phyloP scores from a whole-genome alignment of 805 yeast genomes.

The Maudiozyma serrabonitensis region DNA sequence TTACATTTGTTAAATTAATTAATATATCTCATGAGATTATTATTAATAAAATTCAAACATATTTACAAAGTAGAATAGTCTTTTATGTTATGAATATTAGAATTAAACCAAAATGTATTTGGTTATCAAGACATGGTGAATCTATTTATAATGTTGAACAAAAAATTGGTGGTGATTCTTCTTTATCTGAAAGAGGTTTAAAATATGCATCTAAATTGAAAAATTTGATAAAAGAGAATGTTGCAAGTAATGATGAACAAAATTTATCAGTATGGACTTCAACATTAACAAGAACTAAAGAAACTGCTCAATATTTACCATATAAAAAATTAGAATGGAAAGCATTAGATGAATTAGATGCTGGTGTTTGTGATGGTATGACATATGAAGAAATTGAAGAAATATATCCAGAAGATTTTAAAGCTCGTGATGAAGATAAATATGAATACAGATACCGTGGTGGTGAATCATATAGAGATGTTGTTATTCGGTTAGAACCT shows the following conservation, averaged over 20 bases:
- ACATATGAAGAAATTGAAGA: constrained; percentile 88
- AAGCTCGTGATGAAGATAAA: constrained; percentile 90
- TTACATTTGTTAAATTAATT: constrained; percentile 79
- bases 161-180: constrained; percentile 91
- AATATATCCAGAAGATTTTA: constrained; percentile 85
- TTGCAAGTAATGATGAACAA: constrained; percentile 49
- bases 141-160: constrained; percentile 86
- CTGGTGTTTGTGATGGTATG: constrained; percentile 95
- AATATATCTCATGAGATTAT: constrained; percentile 84
- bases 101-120: constrained; percentile 82
- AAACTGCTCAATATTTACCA: constrained; percentile 76
- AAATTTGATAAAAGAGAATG: constrained; percentile 50
- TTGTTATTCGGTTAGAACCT: constrained; percentile 89
- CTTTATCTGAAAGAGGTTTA: constrained; percentile 73
- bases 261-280: constrained; percentile 92
- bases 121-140: constrained; percentile 95
- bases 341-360: constrained; percentile 93
- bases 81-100: constrained; percentile 94
- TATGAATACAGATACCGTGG: constrained; percentile 94
- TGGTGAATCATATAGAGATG: constrained; percentile 94
- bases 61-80: constrained; percentile 84
- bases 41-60: constrained; percentile 77
- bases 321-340: constrained; percentile 87
- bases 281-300: constrained; percentile 82
- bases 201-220: constrained; percentile 78